Conservation (phyloP, 441 rosid species). For the Populus tomentosa region DNA sequence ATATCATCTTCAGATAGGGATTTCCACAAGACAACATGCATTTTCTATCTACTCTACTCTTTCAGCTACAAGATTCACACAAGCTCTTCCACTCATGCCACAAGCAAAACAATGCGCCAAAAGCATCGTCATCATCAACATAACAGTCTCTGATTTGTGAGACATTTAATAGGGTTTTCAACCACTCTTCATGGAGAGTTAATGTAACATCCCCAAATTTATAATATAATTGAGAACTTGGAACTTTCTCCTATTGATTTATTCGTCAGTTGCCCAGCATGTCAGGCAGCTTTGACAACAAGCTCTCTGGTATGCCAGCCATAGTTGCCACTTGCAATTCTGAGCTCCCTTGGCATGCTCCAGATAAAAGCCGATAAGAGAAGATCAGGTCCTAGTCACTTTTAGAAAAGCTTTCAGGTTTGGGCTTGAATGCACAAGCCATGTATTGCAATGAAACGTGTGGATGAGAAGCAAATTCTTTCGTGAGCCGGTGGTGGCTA, state of each 20-base stretch:
- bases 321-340: slow-evolving; percentile 75
- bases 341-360: slow-evolving; percentile 94
- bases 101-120: too few relatives aligned
- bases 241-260: slow-evolving; percentile 63
- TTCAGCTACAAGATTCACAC: too few relatives aligned
- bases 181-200: slow-evolving; percentile 89
- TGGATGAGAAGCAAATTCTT: slow-evolving; percentile 51
- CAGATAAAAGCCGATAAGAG: slow-evolving; percentile 68
- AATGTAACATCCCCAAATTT: too few relatives aligned
- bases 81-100: too few relatives aligned
- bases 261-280: slow-evolving; percentile 60
- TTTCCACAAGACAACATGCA: too few relatives aligned
- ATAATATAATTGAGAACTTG: slow-evolving; percentile 45
- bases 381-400: slow-evolving; percentile 62
- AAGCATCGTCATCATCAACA: too few relatives aligned
- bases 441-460: slow-evolving; percentile 80
- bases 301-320: too few relatives aligned
- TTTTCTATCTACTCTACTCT: too few relatives aligned
- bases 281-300: not conserved
- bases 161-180: slow-evolving; percentile 45
- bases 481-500: slow-evolving; percentile 88
- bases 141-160: slow-evolving; percentile 21
- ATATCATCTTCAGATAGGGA: too few relatives aligned
- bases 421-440: slow-evolving; percentile 70
- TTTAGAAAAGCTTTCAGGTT: slow-evolving; percentile 26